phyloP scores from a whole-genome alignment of 352 stramenopile species.

The Phytophthora capsici region DNA sequence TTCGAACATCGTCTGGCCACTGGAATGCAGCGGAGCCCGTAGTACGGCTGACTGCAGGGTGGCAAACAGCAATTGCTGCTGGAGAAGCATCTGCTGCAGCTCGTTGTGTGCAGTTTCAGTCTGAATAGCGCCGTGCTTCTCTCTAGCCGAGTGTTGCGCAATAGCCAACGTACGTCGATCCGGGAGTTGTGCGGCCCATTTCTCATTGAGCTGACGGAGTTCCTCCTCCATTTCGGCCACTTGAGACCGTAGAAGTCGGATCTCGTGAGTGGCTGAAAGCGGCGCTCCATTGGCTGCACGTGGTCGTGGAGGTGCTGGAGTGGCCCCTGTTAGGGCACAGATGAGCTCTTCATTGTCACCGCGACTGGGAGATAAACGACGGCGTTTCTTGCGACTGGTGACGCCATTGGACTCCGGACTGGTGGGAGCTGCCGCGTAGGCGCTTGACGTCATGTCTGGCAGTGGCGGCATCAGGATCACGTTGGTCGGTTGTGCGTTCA shows the following conservation, averaged over 20 bases:
- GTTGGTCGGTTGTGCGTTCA: constrained; percentile 22
- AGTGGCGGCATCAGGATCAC: constrained; percentile 30
- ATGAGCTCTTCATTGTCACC: constrained; percentile 19
- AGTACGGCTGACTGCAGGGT: constrained; percentile 38
- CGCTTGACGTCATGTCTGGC: constrained; percentile 7
- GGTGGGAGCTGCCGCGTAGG: constrained; percentile 17
- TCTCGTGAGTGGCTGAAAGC: constrained; percentile 40
- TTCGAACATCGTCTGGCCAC: constrained; percentile 33
- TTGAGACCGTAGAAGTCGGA: constrained; percentile 40
- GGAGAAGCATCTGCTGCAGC: constrained; percentile 38
- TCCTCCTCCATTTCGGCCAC: constrained; percentile 46
- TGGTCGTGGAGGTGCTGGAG: constrained; percentile 6
- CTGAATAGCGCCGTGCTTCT: constrained; percentile 33
- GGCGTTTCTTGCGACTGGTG: constrained; percentile 23
- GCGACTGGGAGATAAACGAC: constrained; percentile 4
- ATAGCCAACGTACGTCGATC: constrained; percentile 32
- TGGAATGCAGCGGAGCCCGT: constrained; percentile 39
- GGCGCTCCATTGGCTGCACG: constrained; percentile 31
- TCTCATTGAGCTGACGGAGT: constrained; percentile 20
- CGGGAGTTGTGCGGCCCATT: constrained; percentile 34
- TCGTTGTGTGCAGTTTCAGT: constrained; percentile 28
- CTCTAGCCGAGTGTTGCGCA: constrained; percentile 30
- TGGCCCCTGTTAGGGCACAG: constrained; percentile 21
- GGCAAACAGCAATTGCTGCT: constrained; percentile 49
- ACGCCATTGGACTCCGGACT: constrained; percentile 6